These are phyloP conservation scores for Xylaria curta DNA, from an alignment of 495 filamentous ascomycete genomes.

Conservation along the genomic window DNA sequence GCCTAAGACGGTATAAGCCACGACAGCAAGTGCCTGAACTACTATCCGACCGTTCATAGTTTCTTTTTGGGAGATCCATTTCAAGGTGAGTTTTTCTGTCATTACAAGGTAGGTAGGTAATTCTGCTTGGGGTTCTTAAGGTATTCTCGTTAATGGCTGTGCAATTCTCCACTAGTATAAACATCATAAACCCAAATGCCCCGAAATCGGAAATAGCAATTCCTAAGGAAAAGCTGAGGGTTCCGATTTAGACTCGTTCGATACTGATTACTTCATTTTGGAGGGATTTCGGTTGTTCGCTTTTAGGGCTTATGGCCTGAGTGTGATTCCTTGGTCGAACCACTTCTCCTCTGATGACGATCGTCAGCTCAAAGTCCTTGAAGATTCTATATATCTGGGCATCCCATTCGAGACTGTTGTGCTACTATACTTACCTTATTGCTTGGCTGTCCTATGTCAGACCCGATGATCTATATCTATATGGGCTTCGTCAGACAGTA, in stretches of 20 bases:
- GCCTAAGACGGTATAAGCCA: not conserved
- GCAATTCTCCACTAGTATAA: not conserved
- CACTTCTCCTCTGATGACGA: constrained; percentile 2
- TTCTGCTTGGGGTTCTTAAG: not conserved
- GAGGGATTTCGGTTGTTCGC: too few species aligned
- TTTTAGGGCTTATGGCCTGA: too few species aligned
- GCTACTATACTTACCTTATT: not conserved
- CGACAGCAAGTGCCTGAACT: not conserved
- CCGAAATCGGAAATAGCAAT: not conserved
- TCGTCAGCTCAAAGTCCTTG: constrained; percentile 2
- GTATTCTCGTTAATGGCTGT: not conserved
- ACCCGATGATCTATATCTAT: not conserved
- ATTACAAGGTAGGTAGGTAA: not conserved
- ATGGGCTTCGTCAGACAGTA: not conserved
- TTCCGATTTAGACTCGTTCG: too few species aligned
- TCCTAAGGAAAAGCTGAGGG: too few species aligned
- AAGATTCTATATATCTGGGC: not conserved
- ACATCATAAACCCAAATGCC: too few species aligned
- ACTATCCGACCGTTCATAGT: not conserved
- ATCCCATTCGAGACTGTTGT: not conserved
- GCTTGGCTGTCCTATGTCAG: not conserved
- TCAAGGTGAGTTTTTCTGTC: too few species aligned
- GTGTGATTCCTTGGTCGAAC: too few species aligned
- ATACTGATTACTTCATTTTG: too few species aligned
- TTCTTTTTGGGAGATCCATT: not conserved